phyloP scores from a whole-genome alignment of 768 basidiomycete species.

The Rhizopogon salebrosus region DNA sequence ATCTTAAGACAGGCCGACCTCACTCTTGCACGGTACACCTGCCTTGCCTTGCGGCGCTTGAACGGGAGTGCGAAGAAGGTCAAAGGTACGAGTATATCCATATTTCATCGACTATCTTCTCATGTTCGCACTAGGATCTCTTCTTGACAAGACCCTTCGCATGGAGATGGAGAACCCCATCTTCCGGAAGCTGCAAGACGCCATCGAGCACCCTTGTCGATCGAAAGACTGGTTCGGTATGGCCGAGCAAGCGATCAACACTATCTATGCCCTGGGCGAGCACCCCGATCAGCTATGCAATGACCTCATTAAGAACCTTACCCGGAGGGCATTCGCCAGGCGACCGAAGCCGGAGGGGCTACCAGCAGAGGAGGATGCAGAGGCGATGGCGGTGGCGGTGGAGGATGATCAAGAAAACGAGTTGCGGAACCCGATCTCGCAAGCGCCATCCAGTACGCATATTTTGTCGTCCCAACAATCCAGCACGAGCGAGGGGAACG shows the following conservation, averaged over 20 bases:
- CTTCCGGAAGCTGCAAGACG: conserved; percentile 76
- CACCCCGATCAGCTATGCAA: conserved; percentile 86
- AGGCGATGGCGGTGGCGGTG: conserved; percentile 58
- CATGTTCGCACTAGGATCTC: conserved; percentile 52
- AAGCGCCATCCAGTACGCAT: conserved; percentile 9
- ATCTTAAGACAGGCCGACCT: conserved; percentile 63
- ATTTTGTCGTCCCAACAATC: conserved; percentile 5
- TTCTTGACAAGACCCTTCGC: conserved; percentile 80
- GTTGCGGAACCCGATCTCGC: conserved; percentile 20
- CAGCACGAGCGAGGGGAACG: conserved; percentile 31
- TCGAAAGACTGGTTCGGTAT: conserved; percentile 95
- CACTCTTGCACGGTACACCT: conserved; percentile 88
- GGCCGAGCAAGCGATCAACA: conserved; percentile 95
- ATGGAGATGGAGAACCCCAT: conserved; percentile 84
- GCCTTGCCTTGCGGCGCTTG: conserved; percentile 85
- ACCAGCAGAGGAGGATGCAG: conserved; percentile 31
- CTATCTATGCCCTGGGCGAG: conserved; percentile 90
- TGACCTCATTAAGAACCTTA: conserved; percentile 77
- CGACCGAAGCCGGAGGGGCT: conserved; percentile 10
- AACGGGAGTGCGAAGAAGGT: conserved; percentile 96
- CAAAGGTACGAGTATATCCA: conserved; percentile 57
- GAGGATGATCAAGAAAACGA: conserved; percentile 47
- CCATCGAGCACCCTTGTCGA: conserved; percentile 74
- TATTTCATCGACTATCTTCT: not conserved
- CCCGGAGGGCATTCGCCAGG: conserved; percentile 58